Percentiles rank a stretch among this genome's conserved stretches.
Evolutionary conservation across 2,329 filamentous ascomycete species (phyloP).

Genomic region (Pleoardoris graminearum): DNA sequence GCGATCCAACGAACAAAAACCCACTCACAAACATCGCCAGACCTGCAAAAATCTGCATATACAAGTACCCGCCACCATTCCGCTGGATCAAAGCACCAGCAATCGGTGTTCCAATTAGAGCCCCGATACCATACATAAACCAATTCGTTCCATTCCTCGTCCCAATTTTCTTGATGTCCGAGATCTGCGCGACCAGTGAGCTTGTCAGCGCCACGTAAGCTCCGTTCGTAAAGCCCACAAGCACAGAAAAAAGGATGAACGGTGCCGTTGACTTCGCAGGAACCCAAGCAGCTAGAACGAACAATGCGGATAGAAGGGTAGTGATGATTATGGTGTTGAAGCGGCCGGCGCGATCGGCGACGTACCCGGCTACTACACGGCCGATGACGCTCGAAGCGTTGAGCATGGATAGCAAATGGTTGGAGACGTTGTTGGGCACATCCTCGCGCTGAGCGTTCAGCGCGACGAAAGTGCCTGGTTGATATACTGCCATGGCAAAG

Average conservation of each 20-base stretch:
- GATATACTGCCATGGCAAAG: not conserved
- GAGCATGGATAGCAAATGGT: not conserved
- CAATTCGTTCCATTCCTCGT: conserved; percentile 1
- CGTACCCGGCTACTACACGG: not conserved
- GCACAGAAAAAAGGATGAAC: conserved; percentile 1
- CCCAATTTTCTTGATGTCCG: conserved; percentile 2
- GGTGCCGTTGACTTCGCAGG: not conserved
- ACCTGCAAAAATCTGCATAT: conserved; percentile 1
- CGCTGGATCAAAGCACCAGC: not conserved
- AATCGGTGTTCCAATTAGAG: conserved; percentile 2
- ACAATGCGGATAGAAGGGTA: not conserved
- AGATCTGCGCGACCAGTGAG: conserved; percentile 5
- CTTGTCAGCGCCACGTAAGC: not conserved
- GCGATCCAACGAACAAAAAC: conserved; percentile 1
- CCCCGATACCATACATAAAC: not conserved
- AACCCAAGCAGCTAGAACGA: not conserved
- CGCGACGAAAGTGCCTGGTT: not conserved
- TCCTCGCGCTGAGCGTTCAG: conserved; percentile 1
- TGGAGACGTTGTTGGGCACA: not conserved
- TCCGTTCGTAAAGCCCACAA: not conserved
- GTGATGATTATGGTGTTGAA: conserved; percentile 5
- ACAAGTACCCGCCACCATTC: not conserved
- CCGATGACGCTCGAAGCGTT: conserved; percentile 3
- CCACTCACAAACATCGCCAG: not conserved
- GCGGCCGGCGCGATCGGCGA: conserved; percentile 1